Percentiles rank a stretch among this genome's conserved stretches.
phyloP scores from a whole-genome alignment of 2,329 filamentous ascomycete genomes.

The Alternaria postmessia region DNA sequence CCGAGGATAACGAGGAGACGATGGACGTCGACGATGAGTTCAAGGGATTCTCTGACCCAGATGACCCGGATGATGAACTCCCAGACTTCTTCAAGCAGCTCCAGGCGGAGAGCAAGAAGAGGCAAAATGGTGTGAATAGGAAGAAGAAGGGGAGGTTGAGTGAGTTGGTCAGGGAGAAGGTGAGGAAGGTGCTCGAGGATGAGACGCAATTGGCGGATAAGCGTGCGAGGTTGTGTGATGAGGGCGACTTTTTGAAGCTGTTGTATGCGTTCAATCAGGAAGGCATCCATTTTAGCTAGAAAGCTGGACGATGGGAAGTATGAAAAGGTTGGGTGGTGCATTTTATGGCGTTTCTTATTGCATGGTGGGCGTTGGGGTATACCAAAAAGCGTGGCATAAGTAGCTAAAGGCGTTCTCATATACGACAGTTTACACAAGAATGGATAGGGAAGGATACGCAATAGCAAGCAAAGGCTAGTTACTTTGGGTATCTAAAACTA shows the following conservation, averaged over 20 bases:
- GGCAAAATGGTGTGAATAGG: slow-evolving; percentile 60
- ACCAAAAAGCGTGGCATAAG: slow-evolving; percentile 31
- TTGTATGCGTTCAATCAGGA: slow-evolving; percentile 87
- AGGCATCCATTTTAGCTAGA: slow-evolving; percentile 85
- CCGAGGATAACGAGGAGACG: slow-evolving; percentile 55
- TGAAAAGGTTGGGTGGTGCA: background rate
- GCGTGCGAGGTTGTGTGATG: slow-evolving; percentile 85
- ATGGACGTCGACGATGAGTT: slow-evolving; percentile 61
- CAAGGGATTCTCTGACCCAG: slow-evolving; percentile 61
- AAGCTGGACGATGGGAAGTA: background rate
- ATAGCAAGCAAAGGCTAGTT: background rate
- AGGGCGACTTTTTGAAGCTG: slow-evolving; percentile 88
- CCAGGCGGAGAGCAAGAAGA: slow-evolving; percentile 51
- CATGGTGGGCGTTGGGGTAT: slow-evolving; percentile 20
- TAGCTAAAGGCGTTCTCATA: background rate
- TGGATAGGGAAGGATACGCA: no score
- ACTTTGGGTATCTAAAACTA: slow-evolving; percentile 11
- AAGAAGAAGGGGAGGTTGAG: slow-evolving; percentile 82
- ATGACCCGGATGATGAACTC: slow-evolving; percentile 72
- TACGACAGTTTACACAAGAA: background rate
- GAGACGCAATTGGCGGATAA: slow-evolving; percentile 82
- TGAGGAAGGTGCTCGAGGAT: slow-evolving; percentile 82
- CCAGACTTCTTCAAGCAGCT: slow-evolving; percentile 84
- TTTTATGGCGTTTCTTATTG: slow-evolving; percentile 12
- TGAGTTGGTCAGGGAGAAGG: slow-evolving; percentile 84